Conservation (phyloP, 805 yeast genomes). For the Schizosaccharomyces octosporus region DNA sequence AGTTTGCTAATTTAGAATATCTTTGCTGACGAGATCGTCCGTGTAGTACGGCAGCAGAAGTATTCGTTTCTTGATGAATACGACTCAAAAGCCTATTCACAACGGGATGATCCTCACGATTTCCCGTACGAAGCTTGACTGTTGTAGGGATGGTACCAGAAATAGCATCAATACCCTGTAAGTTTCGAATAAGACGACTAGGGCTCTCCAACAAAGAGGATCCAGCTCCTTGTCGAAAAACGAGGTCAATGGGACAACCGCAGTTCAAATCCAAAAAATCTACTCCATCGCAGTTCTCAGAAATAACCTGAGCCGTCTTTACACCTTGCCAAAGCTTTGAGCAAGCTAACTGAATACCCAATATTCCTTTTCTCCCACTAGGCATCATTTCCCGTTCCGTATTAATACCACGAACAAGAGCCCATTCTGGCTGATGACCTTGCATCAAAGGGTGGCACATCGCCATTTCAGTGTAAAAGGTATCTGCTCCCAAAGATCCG, state of each 20-base stretch:
- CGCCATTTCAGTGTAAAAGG: slow-evolving; percentile 92
- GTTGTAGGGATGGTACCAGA: slow-evolving; percentile 84
- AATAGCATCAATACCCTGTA: slow-evolving; percentile 70
- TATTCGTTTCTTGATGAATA: slow-evolving; percentile 43
- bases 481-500: slow-evolving; percentile 74
- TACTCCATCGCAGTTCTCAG: slow-evolving; percentile 8
- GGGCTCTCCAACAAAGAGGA: slow-evolving; percentile 80
- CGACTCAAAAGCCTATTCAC: slow-evolving; percentile 58
- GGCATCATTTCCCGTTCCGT: slow-evolving; percentile 24
- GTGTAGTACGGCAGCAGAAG: slow-evolving; percentile 77
- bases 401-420: slow-evolving; percentile 68
- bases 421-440: slow-evolving; percentile 93
- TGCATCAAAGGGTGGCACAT: slow-evolving; percentile 60
- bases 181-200: slow-evolving; percentile 47
- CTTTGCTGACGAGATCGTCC: slow-evolving; percentile 94
- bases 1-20: slow-evolving; percentile 72
- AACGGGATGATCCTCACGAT: slow-evolving; percentile 60
- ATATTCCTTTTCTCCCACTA: slow-evolving; percentile 31
- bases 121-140: slow-evolving; percentile 78
- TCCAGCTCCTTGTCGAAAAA: slow-evolving; percentile 90
- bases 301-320: slow-evolving; percentile 66
- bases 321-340: slow-evolving; percentile 82
- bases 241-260: slow-evolving; percentile 91
- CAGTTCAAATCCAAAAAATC: slow-evolving; percentile 61
- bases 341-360: slow-evolving; percentile 83